phyloP scores from a whole-genome alignment of 441 rosid genomes.

The Mallotus repandus region DNA sequence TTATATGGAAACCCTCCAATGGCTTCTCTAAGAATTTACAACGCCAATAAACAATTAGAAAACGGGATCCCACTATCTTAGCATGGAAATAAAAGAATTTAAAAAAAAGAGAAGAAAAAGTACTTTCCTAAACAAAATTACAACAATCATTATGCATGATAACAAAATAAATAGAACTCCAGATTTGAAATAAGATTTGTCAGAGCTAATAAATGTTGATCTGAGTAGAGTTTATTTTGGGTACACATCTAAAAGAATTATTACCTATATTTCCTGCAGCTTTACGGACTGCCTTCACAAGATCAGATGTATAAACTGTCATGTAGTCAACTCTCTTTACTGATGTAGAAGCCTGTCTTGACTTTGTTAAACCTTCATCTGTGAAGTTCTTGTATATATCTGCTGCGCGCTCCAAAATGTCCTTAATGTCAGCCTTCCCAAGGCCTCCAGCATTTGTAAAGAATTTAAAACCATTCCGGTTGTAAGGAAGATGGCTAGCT shows the following conservation, averaged over 20 bases:
- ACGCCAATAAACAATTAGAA: constrained; percentile 29
- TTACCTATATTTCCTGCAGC: constrained; percentile 90
- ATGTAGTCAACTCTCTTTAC: constrained; percentile 77
- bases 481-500: constrained; percentile 99
- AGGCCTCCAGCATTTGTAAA: constrained; percentile 94
- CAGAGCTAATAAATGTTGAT: constrained; percentile 1
- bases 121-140: neutral
- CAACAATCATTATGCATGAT: neutral
- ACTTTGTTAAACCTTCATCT: constrained; percentile 39
- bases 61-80: constrained; percentile 19
- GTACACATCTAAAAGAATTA: constrained; percentile 16
- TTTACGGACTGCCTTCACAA: constrained; percentile 81
- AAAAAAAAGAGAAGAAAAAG: neutral
- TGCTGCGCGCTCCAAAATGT: constrained; percentile 83
- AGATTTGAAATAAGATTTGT: neutral
- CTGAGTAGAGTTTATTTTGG: constrained; percentile 5
- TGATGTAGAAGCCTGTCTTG: constrained; percentile 41
- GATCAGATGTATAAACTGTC: constrained; percentile 76
- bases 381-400: constrained; percentile 59
- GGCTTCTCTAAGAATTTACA: constrained; percentile 75
- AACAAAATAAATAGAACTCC: neutral
- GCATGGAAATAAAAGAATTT: neutral
- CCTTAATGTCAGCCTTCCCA: constrained; percentile 84
- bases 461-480: constrained; percentile 97
- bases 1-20: constrained; percentile 89